Conservation (phyloP, 345 rosid genomes). For the Trapa incisa region DNA sequence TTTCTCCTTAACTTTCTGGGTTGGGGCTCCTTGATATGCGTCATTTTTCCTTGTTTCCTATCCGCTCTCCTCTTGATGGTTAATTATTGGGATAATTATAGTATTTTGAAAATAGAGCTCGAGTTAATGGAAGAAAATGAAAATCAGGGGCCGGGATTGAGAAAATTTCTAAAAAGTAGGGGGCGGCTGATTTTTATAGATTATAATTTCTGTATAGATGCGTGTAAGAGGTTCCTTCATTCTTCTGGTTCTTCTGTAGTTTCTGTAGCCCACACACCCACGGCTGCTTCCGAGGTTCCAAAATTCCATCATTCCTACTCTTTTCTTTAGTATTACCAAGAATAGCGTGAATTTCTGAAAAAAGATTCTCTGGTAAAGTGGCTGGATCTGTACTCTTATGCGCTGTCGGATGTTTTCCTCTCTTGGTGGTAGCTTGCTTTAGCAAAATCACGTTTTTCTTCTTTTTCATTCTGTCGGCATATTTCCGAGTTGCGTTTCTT, state of each 20-base stretch:
- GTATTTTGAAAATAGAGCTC: not conserved
- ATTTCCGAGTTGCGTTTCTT: no score
- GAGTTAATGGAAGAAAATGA: not conserved
- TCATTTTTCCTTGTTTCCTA: not conserved
- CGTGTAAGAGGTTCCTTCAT: not conserved
- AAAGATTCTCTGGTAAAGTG: not conserved
- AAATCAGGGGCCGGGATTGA: not conserved
- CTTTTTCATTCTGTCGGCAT: not conserved
- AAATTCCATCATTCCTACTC: not conserved
- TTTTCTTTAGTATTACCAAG: not conserved
- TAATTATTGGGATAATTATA: not conserved
- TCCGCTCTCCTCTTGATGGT: not conserved
- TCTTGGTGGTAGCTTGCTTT: not conserved
- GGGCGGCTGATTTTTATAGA: not conserved
- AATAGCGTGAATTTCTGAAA: not conserved
- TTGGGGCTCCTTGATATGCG: no score
- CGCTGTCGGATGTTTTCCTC: not conserved
- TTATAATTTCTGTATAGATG: not conserved
- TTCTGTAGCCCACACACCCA: not conserved
- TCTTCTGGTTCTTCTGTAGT: not conserved
- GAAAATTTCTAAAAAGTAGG: not conserved
- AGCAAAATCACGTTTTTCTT: not conserved
- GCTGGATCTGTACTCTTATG: not conserved
- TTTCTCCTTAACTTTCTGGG: no score
- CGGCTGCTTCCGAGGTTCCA: not conserved